Evolutionary conservation across 1,139 yeast species (phyloP).

Genomic region (Diutina ranongensis): DNA sequence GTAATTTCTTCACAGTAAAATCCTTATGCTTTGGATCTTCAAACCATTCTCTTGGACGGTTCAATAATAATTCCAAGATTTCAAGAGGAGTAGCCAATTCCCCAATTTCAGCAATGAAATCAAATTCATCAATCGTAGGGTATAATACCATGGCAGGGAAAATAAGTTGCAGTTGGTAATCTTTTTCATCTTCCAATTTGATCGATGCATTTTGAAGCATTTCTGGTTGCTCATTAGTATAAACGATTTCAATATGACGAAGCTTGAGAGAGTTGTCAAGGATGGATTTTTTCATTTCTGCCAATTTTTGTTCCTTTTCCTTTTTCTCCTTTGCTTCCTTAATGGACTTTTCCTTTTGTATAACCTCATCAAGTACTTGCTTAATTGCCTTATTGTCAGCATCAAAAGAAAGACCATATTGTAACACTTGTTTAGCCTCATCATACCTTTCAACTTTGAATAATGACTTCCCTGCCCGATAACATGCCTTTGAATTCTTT

Average conservation of each 20-base stretch:
- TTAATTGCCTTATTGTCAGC: conserved; percentile 43
- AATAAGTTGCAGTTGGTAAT: conserved; percentile 66
- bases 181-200: conserved; percentile 56
- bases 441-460: conserved; percentile 53
- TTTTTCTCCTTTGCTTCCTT: conserved; percentile 19
- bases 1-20: conserved; percentile 48
- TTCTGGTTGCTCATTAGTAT: conserved; percentile 40
- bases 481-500: conserved; percentile 71
- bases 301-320: conserved; percentile 23
- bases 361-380: conserved; percentile 27
- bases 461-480: conserved; percentile 76
- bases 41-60: conserved; percentile 66
- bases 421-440: conserved; percentile 59
- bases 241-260: conserved; percentile 40
- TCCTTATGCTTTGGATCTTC: conserved; percentile 48
- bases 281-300: conserved; percentile 21
- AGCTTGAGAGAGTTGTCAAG: conserved; percentile 36
- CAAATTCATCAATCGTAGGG: conserved; percentile 80
- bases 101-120: conserved; percentile 62
- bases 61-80: conserved; percentile 40
- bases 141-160: conserved; percentile 75
- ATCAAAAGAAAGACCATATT: conserved; percentile 55
- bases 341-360: conserved; percentile 25
- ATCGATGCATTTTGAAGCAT: conserved; percentile 35
- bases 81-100: conserved; percentile 58